These are phyloP conservation scores for Trametes sp. DNA, from an alignment of 1,284 basidiomycete genomes.

Conservation along the genomic window DNA sequence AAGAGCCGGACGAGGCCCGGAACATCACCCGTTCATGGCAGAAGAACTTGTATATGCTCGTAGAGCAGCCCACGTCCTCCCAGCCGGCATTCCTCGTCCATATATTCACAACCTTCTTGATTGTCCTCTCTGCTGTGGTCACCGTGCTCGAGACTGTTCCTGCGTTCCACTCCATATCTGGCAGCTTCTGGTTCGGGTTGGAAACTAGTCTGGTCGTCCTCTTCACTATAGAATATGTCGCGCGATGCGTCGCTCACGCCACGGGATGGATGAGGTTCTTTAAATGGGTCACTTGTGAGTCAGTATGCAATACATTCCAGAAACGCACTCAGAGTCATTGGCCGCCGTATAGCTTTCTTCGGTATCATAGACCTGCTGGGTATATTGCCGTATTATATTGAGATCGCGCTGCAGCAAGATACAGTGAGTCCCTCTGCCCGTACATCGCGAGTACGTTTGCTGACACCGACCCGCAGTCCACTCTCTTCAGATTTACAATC, in stretches of 20 bases:
- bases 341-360: slow-evolving; percentile 76
- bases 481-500: slow-evolving; percentile 89
- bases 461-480: slow-evolving; percentile 55
- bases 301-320: too few species aligned
- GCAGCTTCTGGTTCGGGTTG: slow-evolving; percentile 82
- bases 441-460: slow-evolving; percentile 7
- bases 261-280: slow-evolving; percentile 64
- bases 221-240: slow-evolving; percentile 84
- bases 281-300: slow-evolving; percentile 75
- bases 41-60: slow-evolving; percentile 61
- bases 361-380: slow-evolving; percentile 86
- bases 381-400: slow-evolving; percentile 88
- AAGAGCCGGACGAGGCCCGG: slow-evolving; percentile 32
- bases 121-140: slow-evolving; percentile 76
- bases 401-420: slow-evolving; percentile 83
- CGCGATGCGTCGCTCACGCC: slow-evolving; percentile 71
- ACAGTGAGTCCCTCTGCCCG: slow-evolving; percentile 60
- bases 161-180: slow-evolving; percentile 74
- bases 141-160: slow-evolving; percentile 89
- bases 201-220: slow-evolving; percentile 81
- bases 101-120: slow-evolving; percentile 67
- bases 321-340: too few species aligned
- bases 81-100: slow-evolving; percentile 71
- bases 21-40: slow-evolving; percentile 63
- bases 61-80: slow-evolving; percentile 76